Base-by-base conservation (phyloP, 139 green algal species). In the Picochlorum sp. region DNA sequence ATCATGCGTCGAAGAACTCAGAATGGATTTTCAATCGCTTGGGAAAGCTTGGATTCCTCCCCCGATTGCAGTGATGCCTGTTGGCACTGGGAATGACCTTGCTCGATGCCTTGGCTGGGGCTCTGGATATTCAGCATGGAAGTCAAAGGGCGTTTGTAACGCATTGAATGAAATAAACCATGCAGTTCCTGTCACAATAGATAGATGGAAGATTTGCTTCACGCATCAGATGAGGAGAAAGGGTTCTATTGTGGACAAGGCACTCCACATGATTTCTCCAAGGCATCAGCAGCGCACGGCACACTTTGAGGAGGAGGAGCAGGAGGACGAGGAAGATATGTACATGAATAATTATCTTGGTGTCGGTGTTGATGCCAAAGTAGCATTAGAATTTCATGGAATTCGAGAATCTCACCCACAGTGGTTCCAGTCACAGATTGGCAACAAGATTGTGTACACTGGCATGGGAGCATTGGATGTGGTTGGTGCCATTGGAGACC, bases 21-120 rank as follows among this genome's bases (percentile, higher is more conserved):
- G 20, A 45, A 60, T 41, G 4, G 26, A 18, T 41, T 34, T 30
- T 7, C 45, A 41, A 28, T 23, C 8, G 21, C 47, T 65, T 11
- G 15, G 45, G 34, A 62, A 15, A 54, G 9, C 45, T 8, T 85
- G 76, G 68, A 60, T 37, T 45, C 77, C 76, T 11, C 84, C 87
- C 2, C 86, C 87, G 0, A 72, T 95, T 13, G 86, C 77, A 1
- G 63, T 95, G 11, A 62, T 95, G 18, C 88, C 88, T 2, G 77
- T 95, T 23, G 88, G 88, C 21, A 95, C 88, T 30, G 83, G 88
- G 67, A 95, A 95, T 65, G 88, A 95, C 70, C 76, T 95, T 41
- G 88, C 88, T 1, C 76, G 88, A 7, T 88, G 86, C 49, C 67
- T 95, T 23, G 74, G 80, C 11, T 95, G 88, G 88, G 88, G 87